Percentiles rank a stretch among this genome's conserved stretches.
Conservation (phyloP, 2,329 filamentous ascomycete species). For the Alternaria sp. region DNA sequence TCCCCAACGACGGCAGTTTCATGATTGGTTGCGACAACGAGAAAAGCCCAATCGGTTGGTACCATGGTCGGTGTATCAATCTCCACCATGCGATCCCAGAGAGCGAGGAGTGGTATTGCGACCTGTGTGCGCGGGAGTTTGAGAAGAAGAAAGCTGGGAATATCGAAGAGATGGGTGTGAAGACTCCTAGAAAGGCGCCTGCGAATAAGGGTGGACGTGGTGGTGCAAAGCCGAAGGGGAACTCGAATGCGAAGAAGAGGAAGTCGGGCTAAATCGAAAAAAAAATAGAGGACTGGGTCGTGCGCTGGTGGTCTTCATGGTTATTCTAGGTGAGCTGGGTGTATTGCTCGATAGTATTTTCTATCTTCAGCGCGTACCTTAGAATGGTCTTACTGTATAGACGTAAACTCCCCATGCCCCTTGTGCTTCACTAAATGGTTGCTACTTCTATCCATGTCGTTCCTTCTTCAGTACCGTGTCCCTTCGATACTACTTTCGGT, state of each 20-base stretch:
- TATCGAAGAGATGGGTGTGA: background rate
- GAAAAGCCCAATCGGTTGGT: constrained; percentile 13
- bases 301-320: background rate
- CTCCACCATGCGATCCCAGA: background rate
- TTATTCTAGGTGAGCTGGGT: background rate
- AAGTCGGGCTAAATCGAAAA: background rate
- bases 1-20: constrained; percentile 8
- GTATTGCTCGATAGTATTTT: background rate
- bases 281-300: background rate
- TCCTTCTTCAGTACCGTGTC: background rate
- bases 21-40: constrained; percentile 21
- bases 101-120: constrained; percentile 12
- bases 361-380: background rate
- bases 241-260: background rate
- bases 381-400: background rate
- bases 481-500: background rate
- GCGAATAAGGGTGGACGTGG: background rate
- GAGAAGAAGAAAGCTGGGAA: background rate
- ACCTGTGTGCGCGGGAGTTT: constrained; percentile 1
- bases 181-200: background rate
- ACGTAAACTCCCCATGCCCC: background rate
- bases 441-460: background rate
- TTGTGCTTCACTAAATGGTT: background rate
- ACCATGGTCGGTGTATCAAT: constrained; percentile 15
- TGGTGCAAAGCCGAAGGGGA: background rate